Conservation (phyloP, 306 rosid species). For the Acacia melanoxylon region DNA sequence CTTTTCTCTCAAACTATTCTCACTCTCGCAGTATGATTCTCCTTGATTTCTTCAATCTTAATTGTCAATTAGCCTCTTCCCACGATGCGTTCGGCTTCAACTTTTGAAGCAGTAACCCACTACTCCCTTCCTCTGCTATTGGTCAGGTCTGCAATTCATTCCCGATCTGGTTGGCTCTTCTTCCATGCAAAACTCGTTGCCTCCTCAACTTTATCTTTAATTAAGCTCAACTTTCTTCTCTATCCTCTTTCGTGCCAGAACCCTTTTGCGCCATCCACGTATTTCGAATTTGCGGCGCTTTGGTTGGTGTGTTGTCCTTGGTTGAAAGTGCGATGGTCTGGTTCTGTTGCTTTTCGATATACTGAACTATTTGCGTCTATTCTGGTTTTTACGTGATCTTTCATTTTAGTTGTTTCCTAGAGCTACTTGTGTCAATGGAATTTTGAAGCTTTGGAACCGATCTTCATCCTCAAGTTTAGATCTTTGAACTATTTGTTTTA, state of each 20-base stretch:
- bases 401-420: neutral
- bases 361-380: neutral
- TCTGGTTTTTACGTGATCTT: neutral
- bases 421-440: neutral
- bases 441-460: slow-evolving; percentile 2
- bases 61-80: slow-evolving; percentile 27
- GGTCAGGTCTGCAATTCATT: slow-evolving; percentile 27
- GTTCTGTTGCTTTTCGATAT: neutral
- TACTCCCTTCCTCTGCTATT: slow-evolving; percentile 30
- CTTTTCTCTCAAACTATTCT: slow-evolving; percentile 28
- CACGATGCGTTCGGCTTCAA: neutral
- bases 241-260: neutral
- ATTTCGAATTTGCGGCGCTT: slow-evolving; percentile 27
- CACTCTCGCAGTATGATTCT: slow-evolving; percentile 39
- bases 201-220: neutral
- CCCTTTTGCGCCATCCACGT: neutral
- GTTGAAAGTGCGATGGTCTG: neutral
- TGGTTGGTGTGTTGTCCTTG: neutral
- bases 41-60: slow-evolving; percentile 10
- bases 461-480: slow-evolving; percentile 10
- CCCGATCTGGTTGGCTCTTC: slow-evolving; percentile 39
- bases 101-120: neutral
- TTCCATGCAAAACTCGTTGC: neutral
- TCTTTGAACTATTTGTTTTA: neutral
- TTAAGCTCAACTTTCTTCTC: neutral